Percentiles rank a stretch among this genome's conserved stretches.
These are phyloP conservation scores for Escallonia herrerae DNA, from an alignment of 129 eudicot species.

Conservation along the genomic window DNA sequence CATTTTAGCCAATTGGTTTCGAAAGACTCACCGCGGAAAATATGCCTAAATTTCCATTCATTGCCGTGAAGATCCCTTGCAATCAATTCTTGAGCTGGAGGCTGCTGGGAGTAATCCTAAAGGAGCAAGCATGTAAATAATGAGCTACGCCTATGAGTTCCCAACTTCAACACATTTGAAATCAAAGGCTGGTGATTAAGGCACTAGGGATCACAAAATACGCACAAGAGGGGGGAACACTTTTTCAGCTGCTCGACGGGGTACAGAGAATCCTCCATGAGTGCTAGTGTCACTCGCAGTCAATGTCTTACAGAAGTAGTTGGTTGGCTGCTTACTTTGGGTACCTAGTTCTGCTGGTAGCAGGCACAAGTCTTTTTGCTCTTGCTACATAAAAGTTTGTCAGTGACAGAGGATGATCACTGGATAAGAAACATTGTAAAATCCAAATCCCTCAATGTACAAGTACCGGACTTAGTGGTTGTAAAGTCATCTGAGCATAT, in stretches of 20 bases:
- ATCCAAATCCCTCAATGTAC: not conserved
- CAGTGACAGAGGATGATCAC: not conserved
- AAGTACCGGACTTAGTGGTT: constrained; percentile 65
- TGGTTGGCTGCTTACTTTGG: constrained; percentile 81
- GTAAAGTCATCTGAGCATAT: constrained; percentile 87
- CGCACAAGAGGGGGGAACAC: constrained; percentile 86
- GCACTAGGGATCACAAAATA: not conserved
- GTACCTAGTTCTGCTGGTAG: constrained; percentile 72
- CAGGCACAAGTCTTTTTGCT: constrained; percentile 68
- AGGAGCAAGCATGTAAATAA: constrained; percentile 1
- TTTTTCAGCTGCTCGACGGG: constrained; percentile 93
- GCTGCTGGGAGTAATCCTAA: constrained; percentile 86
- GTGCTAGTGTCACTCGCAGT: constrained; percentile 96
- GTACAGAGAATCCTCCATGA: constrained; percentile 94
- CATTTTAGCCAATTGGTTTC: too few relatives aligned
- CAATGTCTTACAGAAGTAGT: constrained; percentile 83
- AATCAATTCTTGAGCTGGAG: constrained; percentile 70
- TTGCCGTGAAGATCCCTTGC: constrained; percentile 84
- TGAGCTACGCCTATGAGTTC: too few relatives aligned
- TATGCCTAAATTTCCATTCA: constrained; percentile 95
- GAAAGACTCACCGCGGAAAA: constrained; percentile 63
- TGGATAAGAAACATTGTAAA: not conserved
- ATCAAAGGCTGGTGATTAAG: not conserved
- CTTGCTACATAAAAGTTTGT: constrained; percentile 38
- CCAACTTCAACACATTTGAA: too few relatives aligned